Evolutionary conservation across 768 basidiomycete species (phyloP).

Genomic region (Chalciporus piperatus): DNA sequence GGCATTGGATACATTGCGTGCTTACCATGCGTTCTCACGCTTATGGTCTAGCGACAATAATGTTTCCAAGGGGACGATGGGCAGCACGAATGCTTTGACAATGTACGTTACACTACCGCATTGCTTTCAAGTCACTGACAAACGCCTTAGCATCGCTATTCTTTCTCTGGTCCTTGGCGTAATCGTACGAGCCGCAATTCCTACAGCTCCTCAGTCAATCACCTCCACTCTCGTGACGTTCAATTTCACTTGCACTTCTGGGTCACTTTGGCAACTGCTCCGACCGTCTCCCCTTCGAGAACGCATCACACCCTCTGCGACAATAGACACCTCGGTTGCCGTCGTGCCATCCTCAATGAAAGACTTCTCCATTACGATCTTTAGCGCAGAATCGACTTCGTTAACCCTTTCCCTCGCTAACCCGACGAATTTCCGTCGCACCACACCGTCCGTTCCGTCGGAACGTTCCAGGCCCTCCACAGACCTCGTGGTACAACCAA

Average conservation of each 20-base stretch:
- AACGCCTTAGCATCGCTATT: conserved; percentile 54
- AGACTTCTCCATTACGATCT: conserved; percentile 51
- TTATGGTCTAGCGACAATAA: conserved; percentile 38
- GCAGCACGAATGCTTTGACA: conserved; percentile 57
- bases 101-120: conserved; percentile 45
- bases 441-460: conserved; percentile 19
- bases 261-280: conserved; percentile 41
- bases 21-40: conserved; percentile 45
- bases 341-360: conserved; percentile 40
- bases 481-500: conserved; percentile 38
- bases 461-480: conserved; percentile 31
- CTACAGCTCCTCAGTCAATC: conserved; percentile 21
- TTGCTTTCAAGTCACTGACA: conserved; percentile 8
- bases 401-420: conserved; percentile 23
- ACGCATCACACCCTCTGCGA: conserved; percentile 30
- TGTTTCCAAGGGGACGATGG: conserved; percentile 36
- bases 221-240: conserved; percentile 17
- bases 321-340: conserved; percentile 26
- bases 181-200: conserved; percentile 32
- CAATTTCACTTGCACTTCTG: conserved; percentile 25
- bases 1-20: conserved; percentile 39
- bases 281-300: conserved; percentile 40
- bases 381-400: conserved; percentile 44
- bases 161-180: conserved; percentile 65
- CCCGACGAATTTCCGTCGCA: conserved; percentile 22